Evolutionary conservation across 345 rosid species (phyloP).

Genomic region (Anastatica hierochuntica): DNA sequence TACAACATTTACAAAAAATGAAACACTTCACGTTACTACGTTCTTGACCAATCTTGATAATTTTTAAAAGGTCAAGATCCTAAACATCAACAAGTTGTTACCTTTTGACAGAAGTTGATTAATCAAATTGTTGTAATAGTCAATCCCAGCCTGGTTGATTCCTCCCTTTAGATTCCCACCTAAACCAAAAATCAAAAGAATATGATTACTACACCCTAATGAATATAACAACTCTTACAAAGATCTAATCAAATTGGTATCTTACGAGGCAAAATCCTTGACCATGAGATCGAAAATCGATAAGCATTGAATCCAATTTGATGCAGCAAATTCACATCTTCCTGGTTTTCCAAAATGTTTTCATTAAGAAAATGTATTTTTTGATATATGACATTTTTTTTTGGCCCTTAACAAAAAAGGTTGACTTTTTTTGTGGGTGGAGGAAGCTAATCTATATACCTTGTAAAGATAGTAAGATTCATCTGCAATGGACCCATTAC

Average conservation of each 20-base stretch:
- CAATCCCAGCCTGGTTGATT: constrained; percentile 37
- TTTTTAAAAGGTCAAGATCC: not conserved
- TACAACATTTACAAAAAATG: not conserved
- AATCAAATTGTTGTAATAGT: constrained; percentile 43
- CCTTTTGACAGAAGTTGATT: constrained; percentile 29
- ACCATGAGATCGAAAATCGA: constrained; percentile 43
- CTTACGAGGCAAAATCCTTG: constrained; percentile 40
- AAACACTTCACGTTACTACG: not conserved
- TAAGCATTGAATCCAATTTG: constrained; percentile 36
- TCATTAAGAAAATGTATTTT: constrained; percentile 15
- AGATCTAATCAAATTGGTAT: not conserved
- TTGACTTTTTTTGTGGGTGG: too few species aligned
- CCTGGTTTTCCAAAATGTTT: constrained; percentile 14
- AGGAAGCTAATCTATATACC: too few species aligned
- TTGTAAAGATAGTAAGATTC: constrained; percentile 33
- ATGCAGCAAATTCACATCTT: constrained; percentile 22
- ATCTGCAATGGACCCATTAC: constrained; percentile 31
- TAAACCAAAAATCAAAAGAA: not conserved
- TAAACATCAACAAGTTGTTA: not conserved
- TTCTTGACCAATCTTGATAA: not conserved
- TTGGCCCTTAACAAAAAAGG: too few species aligned
- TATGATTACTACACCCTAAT: too few species aligned
- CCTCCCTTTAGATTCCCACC: constrained; percentile 42
- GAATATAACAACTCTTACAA: not conserved
- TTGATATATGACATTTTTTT: not conserved